phyloP scores from a whole-genome alignment of 202 grass and related monocot species.

The Elaeis oleifera region DNA sequence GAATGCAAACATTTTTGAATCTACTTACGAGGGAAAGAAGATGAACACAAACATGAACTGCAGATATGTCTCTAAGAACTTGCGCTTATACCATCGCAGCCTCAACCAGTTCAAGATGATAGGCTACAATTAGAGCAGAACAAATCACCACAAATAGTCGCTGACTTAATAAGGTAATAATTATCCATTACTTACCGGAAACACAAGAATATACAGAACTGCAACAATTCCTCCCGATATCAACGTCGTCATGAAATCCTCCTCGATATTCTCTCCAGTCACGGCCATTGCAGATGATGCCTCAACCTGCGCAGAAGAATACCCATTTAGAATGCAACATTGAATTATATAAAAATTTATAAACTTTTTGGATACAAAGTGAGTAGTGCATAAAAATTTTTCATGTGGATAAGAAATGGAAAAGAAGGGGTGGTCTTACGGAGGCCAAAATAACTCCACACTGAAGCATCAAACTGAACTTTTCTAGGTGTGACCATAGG shows the following conservation, averaged over 20 bases:
- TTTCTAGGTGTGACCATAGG: constrained; percentile 33
- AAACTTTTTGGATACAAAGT: constrained; percentile 1
- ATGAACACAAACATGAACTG: constrained; percentile 87
- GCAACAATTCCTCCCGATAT: constrained; percentile 41
- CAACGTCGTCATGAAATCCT: constrained; percentile 66
- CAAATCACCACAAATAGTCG: background rate
- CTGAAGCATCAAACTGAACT: constrained; percentile 40
- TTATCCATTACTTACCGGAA: constrained; percentile 31
- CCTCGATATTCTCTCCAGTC: constrained; percentile 60
- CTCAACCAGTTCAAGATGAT: constrained; percentile 96
- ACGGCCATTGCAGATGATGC: constrained; percentile 62
- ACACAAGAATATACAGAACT: constrained; percentile 56
- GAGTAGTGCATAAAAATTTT: background rate
- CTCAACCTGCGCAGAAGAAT: constrained; percentile 36
- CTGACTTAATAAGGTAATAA: background rate
- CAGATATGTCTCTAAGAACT: constrained; percentile 71
- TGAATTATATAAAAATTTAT: background rate
- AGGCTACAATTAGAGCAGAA: constrained; percentile 38
- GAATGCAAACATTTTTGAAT: too few species aligned
- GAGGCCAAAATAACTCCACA: constrained; percentile 53
- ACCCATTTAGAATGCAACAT: background rate
- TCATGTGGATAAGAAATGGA: too few species aligned
- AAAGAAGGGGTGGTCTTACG: constrained; percentile 21
- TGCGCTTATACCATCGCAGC: constrained; percentile 77
- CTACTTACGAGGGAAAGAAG: constrained; percentile 71